Evolutionary conservation across 768 basidiomycete species (phyloP).

Genomic region (Collybia nuda): DNA sequence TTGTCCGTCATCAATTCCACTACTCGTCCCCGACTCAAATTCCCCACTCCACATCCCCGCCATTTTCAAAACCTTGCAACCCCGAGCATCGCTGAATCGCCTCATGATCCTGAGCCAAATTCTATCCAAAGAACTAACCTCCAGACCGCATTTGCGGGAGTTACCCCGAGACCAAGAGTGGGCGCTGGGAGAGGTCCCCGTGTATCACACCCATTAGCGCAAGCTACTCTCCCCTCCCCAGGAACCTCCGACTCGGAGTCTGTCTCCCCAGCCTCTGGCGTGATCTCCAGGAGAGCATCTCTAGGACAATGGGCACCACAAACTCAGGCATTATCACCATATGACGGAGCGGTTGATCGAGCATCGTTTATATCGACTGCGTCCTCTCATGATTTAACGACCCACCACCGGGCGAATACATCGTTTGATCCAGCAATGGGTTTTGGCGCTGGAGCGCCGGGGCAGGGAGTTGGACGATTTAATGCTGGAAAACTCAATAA

Average conservation of each 20-base stretch:
- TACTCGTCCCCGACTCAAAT: constrained; percentile 66
- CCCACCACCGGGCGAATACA: constrained; percentile 77
- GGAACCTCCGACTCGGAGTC: constrained; percentile 35
- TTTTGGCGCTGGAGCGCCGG: constrained; percentile 59
- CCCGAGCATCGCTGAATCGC: constrained; percentile 30
- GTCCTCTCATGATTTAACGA: constrained; percentile 86
- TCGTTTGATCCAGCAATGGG: constrained; percentile 87
- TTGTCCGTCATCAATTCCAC: constrained; percentile 84
- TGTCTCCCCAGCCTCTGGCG: constrained; percentile 20
- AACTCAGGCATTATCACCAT: constrained; percentile 36
- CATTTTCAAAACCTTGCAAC: constrained; percentile 29
- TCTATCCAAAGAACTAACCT: constrained; percentile 30
- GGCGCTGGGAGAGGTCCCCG: constrained; percentile 27
- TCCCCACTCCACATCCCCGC: constrained; percentile 63
- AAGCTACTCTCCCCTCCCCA: constrained; percentile 42
- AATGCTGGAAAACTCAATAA: constrained; percentile 84
- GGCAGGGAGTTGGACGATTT: constrained; percentile 72
- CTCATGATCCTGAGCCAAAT: constrained; percentile 34
- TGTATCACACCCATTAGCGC: constrained; percentile 67
- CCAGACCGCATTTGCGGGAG: constrained; percentile 57
- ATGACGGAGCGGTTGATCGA: constrained; percentile 52
- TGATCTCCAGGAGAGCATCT: constrained; percentile 21
- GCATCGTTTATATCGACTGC: constrained; percentile 79
- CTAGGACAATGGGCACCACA: constrained; percentile 22
- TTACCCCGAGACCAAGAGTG: constrained; percentile 60